Evolutionary conservation across 169 alveolate genomes (phyloP).

Genomic region (Toxoplasma gondii): DNA sequence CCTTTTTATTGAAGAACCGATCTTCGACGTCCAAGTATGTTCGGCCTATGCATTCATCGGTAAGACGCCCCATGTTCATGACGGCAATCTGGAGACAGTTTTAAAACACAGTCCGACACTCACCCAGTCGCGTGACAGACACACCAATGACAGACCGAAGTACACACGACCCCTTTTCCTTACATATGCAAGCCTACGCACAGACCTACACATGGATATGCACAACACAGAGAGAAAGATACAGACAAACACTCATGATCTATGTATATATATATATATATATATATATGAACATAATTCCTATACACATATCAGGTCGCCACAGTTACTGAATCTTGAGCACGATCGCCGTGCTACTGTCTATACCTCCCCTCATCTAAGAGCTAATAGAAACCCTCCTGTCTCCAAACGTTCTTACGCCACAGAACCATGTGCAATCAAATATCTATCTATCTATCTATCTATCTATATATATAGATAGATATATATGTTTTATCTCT

Average conservation of each 20-base stretch:
- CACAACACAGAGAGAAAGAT: too few relatives aligned
- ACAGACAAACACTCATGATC: not conserved
- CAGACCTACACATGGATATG: not conserved
- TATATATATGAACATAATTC: not conserved
- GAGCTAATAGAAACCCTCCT: too few relatives aligned
- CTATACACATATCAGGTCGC: too few relatives aligned
- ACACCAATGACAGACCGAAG: not conserved
- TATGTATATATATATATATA: not conserved
- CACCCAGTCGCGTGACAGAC: not conserved
- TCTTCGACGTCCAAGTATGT: slow-evolving; percentile 90
- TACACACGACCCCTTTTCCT: not conserved
- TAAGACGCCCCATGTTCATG: slow-evolving; percentile 84
- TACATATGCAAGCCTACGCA: not conserved
- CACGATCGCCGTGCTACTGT: too few relatives aligned
- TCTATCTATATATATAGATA: too few relatives aligned
- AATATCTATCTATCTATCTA: not conserved
- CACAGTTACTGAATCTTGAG: too few relatives aligned
- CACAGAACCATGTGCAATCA: too few relatives aligned
- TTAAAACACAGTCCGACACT: not conserved
- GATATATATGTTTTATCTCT: too few relatives aligned
- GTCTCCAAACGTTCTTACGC: too few relatives aligned
- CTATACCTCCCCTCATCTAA: too few relatives aligned
- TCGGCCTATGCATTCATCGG: slow-evolving; percentile 88
- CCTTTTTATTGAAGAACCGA: slow-evolving; percentile 84
- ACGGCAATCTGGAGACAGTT: slow-evolving; percentile 71